A percentile compares a stretch with the other conserved stretches of the same genome.
These are phyloP conservation scores for Amesomyces nigricolor DNA, from an alignment of 2,329 filamentous ascomycete species.

Conservation along the genomic window DNA sequence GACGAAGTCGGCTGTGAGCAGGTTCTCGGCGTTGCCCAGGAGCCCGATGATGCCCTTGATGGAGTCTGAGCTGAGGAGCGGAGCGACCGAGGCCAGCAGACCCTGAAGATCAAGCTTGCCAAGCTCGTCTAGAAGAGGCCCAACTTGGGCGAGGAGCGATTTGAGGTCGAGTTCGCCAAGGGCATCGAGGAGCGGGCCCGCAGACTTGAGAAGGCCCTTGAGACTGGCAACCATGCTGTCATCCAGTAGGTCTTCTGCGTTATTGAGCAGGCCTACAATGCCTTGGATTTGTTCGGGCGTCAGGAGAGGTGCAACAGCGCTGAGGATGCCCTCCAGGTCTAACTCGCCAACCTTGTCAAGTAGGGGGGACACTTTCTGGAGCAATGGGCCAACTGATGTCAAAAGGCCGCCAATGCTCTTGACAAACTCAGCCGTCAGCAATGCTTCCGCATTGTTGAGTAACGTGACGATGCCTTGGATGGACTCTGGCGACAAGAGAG, in stretches of 20 bases:
- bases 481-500: constrained; percentile 28
- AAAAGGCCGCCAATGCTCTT: constrained; percentile 22
- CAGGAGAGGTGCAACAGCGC: constrained; percentile 33
- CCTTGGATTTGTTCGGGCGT: constrained; percentile 23
- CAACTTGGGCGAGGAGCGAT: constrained; percentile 29
- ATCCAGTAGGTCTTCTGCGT: constrained; percentile 30
- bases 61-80: constrained; percentile 32
- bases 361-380: background rate
- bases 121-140: constrained; percentile 1
- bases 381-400: constrained; percentile 1
- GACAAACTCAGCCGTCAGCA: constrained; percentile 35
- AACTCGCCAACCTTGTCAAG: constrained; percentile 20
- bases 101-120: background rate
- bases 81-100: constrained; percentile 23
- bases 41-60: constrained; percentile 29
- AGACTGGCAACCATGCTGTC: constrained; percentile 28
- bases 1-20: constrained; percentile 14
- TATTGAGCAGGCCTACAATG: constrained; percentile 32
- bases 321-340: constrained; percentile 28
- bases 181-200: constrained; percentile 31
- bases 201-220: constrained; percentile 27
- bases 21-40: constrained; percentile 28
- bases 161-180: constrained; percentile 34
- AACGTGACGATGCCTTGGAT: constrained; percentile 32
- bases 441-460: constrained; percentile 28